Percentiles rank a stretch among this genome's conserved stretches.
These are phyloP conservation scores for Hypsizygus ulmarius DNA, from an alignment of 1,284 basidiomycete genomes.

Conservation along the genomic window DNA sequence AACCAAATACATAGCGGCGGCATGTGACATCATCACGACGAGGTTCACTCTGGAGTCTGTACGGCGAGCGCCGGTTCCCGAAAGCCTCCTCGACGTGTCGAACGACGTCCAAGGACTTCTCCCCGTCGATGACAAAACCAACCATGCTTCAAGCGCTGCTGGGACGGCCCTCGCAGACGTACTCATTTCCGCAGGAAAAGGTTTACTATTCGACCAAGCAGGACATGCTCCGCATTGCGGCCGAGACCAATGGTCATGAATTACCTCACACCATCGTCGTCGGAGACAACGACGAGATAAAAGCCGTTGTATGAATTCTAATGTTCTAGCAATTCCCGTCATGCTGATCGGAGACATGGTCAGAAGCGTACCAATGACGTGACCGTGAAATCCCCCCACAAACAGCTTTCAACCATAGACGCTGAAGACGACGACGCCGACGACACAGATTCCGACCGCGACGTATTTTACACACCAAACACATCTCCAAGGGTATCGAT, in stretches of 20 bases:
- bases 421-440: constrained; percentile 27
- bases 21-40: neutral
- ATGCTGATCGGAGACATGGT: constrained; percentile 9
- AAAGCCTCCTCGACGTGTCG: neutral
- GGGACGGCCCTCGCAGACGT: constrained; percentile 55
- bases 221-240: constrained; percentile 37
- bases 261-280: constrained; percentile 10
- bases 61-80: no score
- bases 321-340: constrained; percentile 2
- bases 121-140: constrained; percentile 46
- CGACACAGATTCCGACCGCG: constrained; percentile 37
- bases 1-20: no score
- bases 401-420: constrained; percentile 19
- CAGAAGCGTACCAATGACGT: constrained; percentile 17
- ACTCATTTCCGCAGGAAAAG: constrained; percentile 43
- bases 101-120: constrained; percentile 6
- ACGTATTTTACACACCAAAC: constrained; percentile 52
- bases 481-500: constrained; percentile 47
- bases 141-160: constrained; percentile 58
- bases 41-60: no score
- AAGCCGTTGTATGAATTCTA: constrained; percentile 10
- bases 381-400: constrained; percentile 8
- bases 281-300: constrained; percentile 6
- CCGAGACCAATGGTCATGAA: constrained; percentile 20
- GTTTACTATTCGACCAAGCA: constrained; percentile 49